Evolutionary conservation across 139 green algal genomes (phyloP), one percentile per base, ranked within the genome.

Genomic region (Chlorella sp.): DNA sequence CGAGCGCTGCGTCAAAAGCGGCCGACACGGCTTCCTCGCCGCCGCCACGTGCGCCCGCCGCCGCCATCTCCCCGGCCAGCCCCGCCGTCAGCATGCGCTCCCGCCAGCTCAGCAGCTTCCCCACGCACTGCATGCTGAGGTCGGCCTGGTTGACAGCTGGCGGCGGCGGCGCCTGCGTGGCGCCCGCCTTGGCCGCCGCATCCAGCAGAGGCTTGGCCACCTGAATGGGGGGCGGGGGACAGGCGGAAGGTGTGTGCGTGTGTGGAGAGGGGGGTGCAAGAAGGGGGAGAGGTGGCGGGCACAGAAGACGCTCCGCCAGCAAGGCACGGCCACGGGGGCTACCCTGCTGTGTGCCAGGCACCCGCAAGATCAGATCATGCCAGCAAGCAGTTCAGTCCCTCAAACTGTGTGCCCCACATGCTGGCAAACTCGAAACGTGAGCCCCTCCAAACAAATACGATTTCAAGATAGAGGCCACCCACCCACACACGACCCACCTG

Each of bases 1-100:
- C 96, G 77, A 97, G 86, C 48, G 95, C 91, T 32, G 83, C 92
- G 18, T 97, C 95, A 87, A 97, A 96, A 0, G 92, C 95, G 0
- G 86, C 81, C 0, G 87, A 91, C 1, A 93, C 94, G 0, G 89
- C 93, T 30, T 75, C 87, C 14, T 86, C 90, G 86, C 86, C 37
- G 90, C 92, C 30, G 80, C 82, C 36, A 0, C 21, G 85, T 26
- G 95, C 94, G 0, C 83, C 48, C 34, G 95, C 95, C 0, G 80
- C 57, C 15, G 88, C 90, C 86, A 96, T 94, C 0, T 90, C 91
- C 15, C 64, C 85, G 1, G 88, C 93, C 57, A 97, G 40, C 90
- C 93, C 79, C 1, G 84, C 91, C 21, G 87, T 91, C 83, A 95
- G 82, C 28, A 39, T 83, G 40, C 90, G 83, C 61, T 91, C 39